These are phyloP conservation scores for Allium cepa DNA, from an alignment of 106 monocot species.

Conservation along the genomic window DNA sequence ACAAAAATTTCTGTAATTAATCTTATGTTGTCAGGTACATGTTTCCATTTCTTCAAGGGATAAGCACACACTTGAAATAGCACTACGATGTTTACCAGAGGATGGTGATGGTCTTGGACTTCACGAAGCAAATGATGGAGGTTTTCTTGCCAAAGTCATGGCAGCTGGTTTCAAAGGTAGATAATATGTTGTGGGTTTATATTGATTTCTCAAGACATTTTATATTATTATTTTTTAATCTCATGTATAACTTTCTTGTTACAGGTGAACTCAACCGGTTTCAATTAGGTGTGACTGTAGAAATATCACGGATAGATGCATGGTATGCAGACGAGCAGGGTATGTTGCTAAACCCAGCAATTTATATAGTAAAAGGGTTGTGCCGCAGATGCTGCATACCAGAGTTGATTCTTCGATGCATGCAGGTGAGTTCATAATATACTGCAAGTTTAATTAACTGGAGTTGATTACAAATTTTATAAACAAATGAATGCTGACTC, in stretches of 20 bases:
- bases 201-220: neutral
- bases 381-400: slow-evolving; percentile 91
- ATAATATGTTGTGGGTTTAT: neutral
- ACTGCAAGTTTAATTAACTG: too few species aligned
- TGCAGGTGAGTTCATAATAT: slow-evolving; percentile 52
- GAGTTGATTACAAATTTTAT: too few species aligned
- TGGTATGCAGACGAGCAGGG: slow-evolving; percentile 75
- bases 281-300: slow-evolving; percentile 79
- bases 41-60: slow-evolving; percentile 61
- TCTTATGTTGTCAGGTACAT: slow-evolving; percentile 46
- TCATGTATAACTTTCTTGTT: neutral
- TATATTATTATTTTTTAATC: neutral
- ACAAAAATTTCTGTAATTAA: neutral
- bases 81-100: slow-evolving; percentile 67
- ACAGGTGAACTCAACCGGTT: slow-evolving; percentile 84
- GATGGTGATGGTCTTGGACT: slow-evolving; percentile 82
- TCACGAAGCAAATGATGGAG: slow-evolving; percentile 90
- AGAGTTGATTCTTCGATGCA: slow-evolving; percentile 89
- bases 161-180: slow-evolving; percentile 94
- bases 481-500: too few species aligned
- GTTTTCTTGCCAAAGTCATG: slow-evolving; percentile 77
- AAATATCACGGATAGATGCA: slow-evolving; percentile 87
- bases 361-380: slow-evolving; percentile 76
- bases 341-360: slow-evolving; percentile 45
- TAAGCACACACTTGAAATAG: slow-evolving; percentile 66